Percentiles rank a stretch among this genome's conserved stretches.
These are phyloP conservation scores for Anethum foeniculum DNA, from an alignment of 140 eudicot species.

Conservation along the genomic window DNA sequence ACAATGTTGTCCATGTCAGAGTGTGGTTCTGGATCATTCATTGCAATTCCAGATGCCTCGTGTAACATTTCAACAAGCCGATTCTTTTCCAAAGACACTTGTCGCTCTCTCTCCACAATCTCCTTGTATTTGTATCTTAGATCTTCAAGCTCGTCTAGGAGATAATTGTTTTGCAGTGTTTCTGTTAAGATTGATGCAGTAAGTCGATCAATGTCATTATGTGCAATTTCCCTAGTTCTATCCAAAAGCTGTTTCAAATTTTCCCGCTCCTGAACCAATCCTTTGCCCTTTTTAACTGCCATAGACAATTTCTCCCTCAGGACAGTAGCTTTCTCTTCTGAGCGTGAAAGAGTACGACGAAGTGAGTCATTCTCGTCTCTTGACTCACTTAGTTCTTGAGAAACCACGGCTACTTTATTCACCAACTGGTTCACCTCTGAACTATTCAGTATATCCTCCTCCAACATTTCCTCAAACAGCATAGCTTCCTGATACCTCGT, in stretches of 20 bases:
- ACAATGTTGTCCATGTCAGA: slow-evolving; percentile 25
- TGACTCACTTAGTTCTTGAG: slow-evolving; percentile 39
- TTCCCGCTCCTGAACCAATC: slow-evolving; percentile 92
- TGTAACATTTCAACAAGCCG: slow-evolving; percentile 34
- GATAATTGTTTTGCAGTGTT: slow-evolving; percentile 45
- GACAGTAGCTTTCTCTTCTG: slow-evolving; percentile 66
- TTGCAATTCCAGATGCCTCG: slow-evolving; percentile 45
- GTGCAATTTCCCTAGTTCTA: slow-evolving; percentile 43
- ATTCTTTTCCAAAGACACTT: slow-evolving; percentile 41
- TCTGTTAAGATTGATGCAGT: slow-evolving; percentile 45
- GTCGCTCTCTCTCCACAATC: slow-evolving; percentile 25
- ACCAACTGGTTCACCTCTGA: slow-evolving; percentile 36
- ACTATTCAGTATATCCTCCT: slow-evolving; percentile 34
- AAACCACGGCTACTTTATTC: slow-evolving; percentile 31
- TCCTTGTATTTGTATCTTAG: slow-evolving; percentile 33
- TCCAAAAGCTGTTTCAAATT: slow-evolving; percentile 41
- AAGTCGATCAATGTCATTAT: slow-evolving; percentile 48
- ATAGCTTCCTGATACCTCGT: slow-evolving; percentile 45
- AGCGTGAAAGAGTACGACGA: slow-evolving; percentile 46
- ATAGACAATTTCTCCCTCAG: slow-evolving; percentile 83
- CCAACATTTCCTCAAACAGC: slow-evolving; percentile 47
- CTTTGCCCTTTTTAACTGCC: slow-evolving; percentile 98
- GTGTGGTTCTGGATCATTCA: slow-evolving; percentile 16
- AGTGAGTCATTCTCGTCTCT: slow-evolving; percentile 45
- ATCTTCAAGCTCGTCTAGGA: slow-evolving; percentile 43